Evolutionary conservation across 2,329 filamentous ascomycete species (phyloP), one percentile per base, ranked within the genome.

Genomic region (Sclerotinia glacialis): DNA sequence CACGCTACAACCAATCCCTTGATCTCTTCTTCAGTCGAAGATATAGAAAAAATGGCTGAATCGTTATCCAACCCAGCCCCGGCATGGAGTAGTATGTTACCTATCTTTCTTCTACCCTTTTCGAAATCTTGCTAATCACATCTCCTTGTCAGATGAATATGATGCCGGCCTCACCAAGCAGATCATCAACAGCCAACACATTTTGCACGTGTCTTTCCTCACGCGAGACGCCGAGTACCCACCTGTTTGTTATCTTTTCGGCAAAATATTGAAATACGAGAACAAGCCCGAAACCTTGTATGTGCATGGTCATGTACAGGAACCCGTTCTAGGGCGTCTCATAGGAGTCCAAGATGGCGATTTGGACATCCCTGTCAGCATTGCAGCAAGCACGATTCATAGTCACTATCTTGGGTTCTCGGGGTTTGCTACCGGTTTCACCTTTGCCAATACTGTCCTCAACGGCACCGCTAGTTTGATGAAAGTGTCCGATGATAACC

Each of bases 161-260:
- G 26, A 34, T 7, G 9, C n/a, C 14, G 23, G 23, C 37, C n/a
- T 61, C 21, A 61, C 44, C 31, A 37, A 61, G 12, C 14, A 47
- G 14, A 61, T 61, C 28, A 50, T 61, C 31, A 61, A 61, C n/a
- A 9, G 7, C 8, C n/a, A 61, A 21, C 28, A 37, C 44, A 61
- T 61, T 26, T 21, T 49, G 8, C 58, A 61, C 28, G n/a, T 26
- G 21, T 50, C 14, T 1, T 50, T 61, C 31, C 58, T 49, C 21
- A 49, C 28, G n/a, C 37, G 50, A 21, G 44, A 50, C 28, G 18
- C 59, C 21, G 58, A 50, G 11, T 62, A 62, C 18, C 59, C 59
- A 62, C 23, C 14, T 14, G 31, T 61, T 9, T 52, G 59, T 28
- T 62, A 40, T 62, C 46, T 52, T 4, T 16, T 52, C 9, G 44